Conservation (phyloP, 73 alveolate species). For the Symbiodinium natans region DNA sequence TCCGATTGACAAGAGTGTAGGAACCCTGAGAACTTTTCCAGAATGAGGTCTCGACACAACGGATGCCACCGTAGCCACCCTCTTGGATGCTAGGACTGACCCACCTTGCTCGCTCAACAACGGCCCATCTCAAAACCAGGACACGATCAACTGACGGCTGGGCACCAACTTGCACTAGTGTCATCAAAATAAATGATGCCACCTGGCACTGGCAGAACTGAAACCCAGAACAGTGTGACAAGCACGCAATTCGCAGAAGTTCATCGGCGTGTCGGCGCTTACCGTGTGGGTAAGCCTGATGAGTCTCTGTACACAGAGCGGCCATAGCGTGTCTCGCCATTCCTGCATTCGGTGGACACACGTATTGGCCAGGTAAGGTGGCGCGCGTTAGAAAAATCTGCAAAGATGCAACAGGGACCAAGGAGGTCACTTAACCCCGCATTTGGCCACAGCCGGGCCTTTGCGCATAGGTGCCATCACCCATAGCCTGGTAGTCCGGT, state of each 20-base stretch:
- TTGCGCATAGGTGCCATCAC: constrained; percentile 54
- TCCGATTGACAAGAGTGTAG: no score
- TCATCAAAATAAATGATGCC: constrained; percentile 33
- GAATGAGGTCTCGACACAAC: background rate
- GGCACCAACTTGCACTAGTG: background rate
- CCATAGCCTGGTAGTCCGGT: constrained; percentile 40
- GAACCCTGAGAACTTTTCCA: no score
- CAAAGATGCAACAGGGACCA: no score
- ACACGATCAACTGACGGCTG: no score
- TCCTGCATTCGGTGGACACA: background rate
- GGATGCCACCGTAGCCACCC: constrained; percentile 52
- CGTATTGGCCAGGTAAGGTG: no score
- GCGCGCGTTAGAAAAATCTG: no score
- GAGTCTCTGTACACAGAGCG: constrained; percentile 47
- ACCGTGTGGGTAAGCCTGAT: background rate
- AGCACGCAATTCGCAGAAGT: no score
- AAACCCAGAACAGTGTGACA: no score
- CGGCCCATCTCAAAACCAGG: background rate
- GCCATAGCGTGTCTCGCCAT: constrained; percentile 34
- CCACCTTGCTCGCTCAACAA: constrained; percentile 5
- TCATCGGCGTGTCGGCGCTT: no score
- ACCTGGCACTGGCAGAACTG: background rate
- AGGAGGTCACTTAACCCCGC: no score
- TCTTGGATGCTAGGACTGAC: constrained; percentile 48
- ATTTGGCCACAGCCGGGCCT: background rate